These are phyloP conservation scores for Metarhizium anisopliae DNA, from an alignment of 2,329 filamentous ascomycete genomes.

Conservation along the genomic window DNA sequence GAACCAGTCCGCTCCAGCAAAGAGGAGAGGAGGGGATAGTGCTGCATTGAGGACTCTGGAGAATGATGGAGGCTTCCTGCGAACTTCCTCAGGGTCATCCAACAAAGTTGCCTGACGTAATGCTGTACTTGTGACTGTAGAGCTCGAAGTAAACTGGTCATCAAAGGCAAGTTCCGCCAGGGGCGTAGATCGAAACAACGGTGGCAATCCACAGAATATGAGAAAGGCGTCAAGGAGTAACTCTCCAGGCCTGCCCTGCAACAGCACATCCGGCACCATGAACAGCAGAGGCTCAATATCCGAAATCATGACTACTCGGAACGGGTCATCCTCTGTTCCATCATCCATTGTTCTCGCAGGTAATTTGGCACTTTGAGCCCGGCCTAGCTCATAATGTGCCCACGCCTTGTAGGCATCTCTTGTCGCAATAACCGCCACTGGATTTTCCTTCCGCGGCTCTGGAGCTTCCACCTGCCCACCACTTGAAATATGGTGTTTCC, in stretches of 20 bases:
- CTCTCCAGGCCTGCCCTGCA: conserved; percentile 23
- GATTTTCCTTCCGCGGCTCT: conserved; percentile 18
- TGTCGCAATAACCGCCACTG: conserved; percentile 14
- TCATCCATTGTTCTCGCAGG: conserved; percentile 72
- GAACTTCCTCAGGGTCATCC: conserved; percentile 6
- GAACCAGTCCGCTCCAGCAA: conserved; percentile 38
- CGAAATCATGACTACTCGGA: conserved; percentile 68
- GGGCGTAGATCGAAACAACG: conserved; percentile 21
- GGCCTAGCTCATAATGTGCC: conserved; percentile 44
- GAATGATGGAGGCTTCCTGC: conserved; percentile 20
- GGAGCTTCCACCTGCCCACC: conserved; percentile 30
- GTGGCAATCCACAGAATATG: conserved; percentile 57
- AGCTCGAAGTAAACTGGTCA: conserved; percentile 20
- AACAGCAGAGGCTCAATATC: conserved; percentile 62
- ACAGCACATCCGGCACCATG: conserved; percentile 30
- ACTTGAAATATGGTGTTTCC: conserved; percentile 44
- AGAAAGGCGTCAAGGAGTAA: conserved; percentile 62
- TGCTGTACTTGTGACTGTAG: background rate
- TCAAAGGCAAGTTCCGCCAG: conserved; percentile 21
- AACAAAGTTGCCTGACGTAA: conserved; percentile 1
- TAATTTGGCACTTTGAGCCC: conserved; percentile 37
- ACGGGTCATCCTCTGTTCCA: conserved; percentile 69
- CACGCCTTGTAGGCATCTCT: conserved; percentile 42
- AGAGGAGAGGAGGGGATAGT: conserved; percentile 43
- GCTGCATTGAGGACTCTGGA: conserved; percentile 20